Evolutionary conservation across 306 rosid genomes (phyloP), one percentile per base, ranked within the genome.

Genomic region (Glycyrrhiza uralensis): DNA sequence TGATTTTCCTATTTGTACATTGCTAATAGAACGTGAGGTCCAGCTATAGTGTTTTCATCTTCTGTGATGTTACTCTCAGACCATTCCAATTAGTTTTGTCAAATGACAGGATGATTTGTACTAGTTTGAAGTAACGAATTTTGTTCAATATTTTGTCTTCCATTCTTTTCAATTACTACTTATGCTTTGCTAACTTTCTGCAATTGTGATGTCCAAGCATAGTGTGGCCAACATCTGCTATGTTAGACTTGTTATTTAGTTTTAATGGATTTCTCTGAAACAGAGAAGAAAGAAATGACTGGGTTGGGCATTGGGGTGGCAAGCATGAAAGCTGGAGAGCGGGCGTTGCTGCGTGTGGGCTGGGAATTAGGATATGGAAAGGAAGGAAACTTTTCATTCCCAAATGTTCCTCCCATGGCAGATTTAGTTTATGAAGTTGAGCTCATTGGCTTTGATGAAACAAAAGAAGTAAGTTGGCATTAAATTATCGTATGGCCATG

Each of bases 371-470:
- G 96, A 57, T 94, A 94, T 66, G 97, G 98, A 46, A 70, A 86
- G 77, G 97, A 91, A 68, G 98, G 98, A 39, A 91, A 61, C 76
- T 89, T 94, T 75, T 91, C 96, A 76, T 91, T 94, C 77, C 97
- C 97, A 0, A 94, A 94, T 65, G 98, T 94, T 85, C 98, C 97
- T 2, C 96, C 98, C 5, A 83, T 67, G 96, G 96, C 97, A 38
- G 97, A 94, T 85, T 69, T 94, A 66, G 71, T 88, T 32, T 94
- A 91, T 83, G 98, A 94, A 86, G 95, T 86, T 74, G 98, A 94
- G 85, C 90, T 94, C 30, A 86, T 91, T 30, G 98, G 98, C 41
- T 94, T 87, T 81, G 98, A 94, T 35, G 96, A 86, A 77, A 86
- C 92, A 76, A 87, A 87, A 83, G 96, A 93, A 76, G 98, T 87